These are phyloP conservation scores for Ceriops zippeliana DNA, from an alignment of 345 rosid genomes.

Conservation along the genomic window DNA sequence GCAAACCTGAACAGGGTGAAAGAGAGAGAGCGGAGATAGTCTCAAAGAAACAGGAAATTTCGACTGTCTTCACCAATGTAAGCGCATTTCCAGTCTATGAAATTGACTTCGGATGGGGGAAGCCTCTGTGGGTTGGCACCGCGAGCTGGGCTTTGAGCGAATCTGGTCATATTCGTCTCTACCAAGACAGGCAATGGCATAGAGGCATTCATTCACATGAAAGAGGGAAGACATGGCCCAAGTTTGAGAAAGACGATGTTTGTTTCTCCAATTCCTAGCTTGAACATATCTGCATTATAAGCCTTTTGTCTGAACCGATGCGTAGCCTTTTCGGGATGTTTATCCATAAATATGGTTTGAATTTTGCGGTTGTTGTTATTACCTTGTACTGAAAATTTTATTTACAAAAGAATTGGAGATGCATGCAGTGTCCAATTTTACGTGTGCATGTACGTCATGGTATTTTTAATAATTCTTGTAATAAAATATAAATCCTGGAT, in stretches of 20 bases:
- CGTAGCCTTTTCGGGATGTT: too few species aligned
- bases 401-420: too few species aligned
- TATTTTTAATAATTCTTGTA: too few species aligned
- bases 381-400: too few species aligned
- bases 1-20: neutral
- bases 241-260: neutral
- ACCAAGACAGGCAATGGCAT: conserved; percentile 10
- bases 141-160: neutral
- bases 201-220: conserved; percentile 14
- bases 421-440: too few species aligned
- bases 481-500: too few species aligned
- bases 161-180: neutral
- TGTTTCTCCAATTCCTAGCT: neutral
- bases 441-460: too few species aligned
- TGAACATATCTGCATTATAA: too few species aligned
- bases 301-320: too few species aligned
- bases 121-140: conserved; percentile 9
- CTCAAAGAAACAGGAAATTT: neutral
- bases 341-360: too few species aligned
- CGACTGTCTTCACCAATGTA: neutral
- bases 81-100: conserved; percentile 5
- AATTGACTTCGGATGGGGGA: conserved; percentile 19
- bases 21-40: neutral
- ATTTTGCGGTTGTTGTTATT: too few species aligned
- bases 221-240: conserved; percentile 14